Percentiles rank a stretch among this genome's conserved stretches.
These are phyloP conservation scores for Pseudonectria buxi DNA, from an alignment of 2,329 filamentous ascomycete species.

Conservation along the genomic window DNA sequence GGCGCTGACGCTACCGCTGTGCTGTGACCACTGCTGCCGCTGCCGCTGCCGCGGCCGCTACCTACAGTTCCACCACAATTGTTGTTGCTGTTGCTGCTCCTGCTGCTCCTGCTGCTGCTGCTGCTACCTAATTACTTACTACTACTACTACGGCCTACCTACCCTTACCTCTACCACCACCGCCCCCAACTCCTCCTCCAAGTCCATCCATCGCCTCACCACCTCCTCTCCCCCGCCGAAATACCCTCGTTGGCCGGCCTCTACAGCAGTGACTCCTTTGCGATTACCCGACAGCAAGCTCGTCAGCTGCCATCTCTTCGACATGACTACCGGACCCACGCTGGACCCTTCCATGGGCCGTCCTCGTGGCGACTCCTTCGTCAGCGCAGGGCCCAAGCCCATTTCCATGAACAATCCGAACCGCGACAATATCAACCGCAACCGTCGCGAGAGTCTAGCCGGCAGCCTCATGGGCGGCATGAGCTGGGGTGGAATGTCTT, in stretches of 20 bases:
- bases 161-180: constrained; percentile 13
- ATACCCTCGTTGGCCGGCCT: constrained; percentile 4
- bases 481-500: constrained; percentile 95
- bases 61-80: constrained; percentile 23
- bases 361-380: constrained; percentile 58
- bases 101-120: constrained; percentile 17
- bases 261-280: constrained; percentile 15
- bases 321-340: constrained; percentile 54
- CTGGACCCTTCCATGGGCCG: constrained; percentile 52
- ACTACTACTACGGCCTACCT: constrained; percentile 16
- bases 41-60: constrained; percentile 25
- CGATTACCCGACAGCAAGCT: constrained; percentile 20
- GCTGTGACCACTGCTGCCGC: constrained; percentile 16
- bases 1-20: constrained; percentile 17
- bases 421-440: constrained; percentile 50
- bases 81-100: constrained; percentile 15
- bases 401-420: constrained; percentile 61
- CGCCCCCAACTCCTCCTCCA: constrained; percentile 31
- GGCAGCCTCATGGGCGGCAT: constrained; percentile 71
- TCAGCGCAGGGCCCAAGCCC: constrained; percentile 58
- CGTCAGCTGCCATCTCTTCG: constrained; percentile 24
- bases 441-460: constrained; percentile 55
- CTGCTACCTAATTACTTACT: constrained; percentile 13
- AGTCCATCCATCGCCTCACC: constrained; percentile 15
- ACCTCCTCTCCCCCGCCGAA: constrained; percentile 11